Percentiles rank a stretch among this genome's conserved stretches.
Evolutionary conservation across 345 rosid genomes (phyloP).

Genomic region (Brassica juncea): DNA sequence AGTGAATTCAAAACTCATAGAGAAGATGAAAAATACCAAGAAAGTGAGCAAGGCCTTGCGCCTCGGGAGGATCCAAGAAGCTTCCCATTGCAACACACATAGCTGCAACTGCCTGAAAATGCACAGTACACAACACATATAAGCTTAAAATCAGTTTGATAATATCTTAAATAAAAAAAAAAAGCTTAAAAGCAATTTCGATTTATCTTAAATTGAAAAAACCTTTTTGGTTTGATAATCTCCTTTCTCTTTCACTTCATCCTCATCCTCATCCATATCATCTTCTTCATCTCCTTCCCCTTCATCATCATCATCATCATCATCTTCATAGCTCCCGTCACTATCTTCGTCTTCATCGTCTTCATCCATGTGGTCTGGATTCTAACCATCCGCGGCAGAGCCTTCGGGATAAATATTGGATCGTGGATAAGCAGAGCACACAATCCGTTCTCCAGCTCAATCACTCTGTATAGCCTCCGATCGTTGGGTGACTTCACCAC

Average conservation of each 20-base stretch:
- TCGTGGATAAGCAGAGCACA: constrained; percentile 88
- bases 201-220: too few species aligned
- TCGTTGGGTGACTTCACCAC: constrained; percentile 92
- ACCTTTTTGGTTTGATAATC: constrained; percentile 77
- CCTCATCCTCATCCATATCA: constrained; percentile 11
- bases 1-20: constrained; percentile 9
- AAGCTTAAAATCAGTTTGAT: too few species aligned
- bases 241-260: constrained; percentile 30
- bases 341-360: constrained; percentile 47
- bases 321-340: constrained; percentile 38
- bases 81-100: constrained; percentile 99
- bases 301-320: constrained; percentile 30
- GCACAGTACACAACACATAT: too few species aligned
- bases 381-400: too few species aligned
- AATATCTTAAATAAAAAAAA: too few species aligned
- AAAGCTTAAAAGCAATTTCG: too few species aligned
- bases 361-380: constrained; percentile 31
- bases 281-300: constrained; percentile 15
- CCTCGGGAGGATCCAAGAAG: constrained; percentile 91
- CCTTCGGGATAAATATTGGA: constrained; percentile 73
- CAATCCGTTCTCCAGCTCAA: constrained; percentile 77
- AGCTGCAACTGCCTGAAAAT: constrained; percentile 93
- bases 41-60: constrained; percentile 98
- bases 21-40: constrained; percentile 56
- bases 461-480: constrained; percentile 64